phyloP scores from a whole-genome alignment of 129 eudicot species.

The Arctium lappa region DNA sequence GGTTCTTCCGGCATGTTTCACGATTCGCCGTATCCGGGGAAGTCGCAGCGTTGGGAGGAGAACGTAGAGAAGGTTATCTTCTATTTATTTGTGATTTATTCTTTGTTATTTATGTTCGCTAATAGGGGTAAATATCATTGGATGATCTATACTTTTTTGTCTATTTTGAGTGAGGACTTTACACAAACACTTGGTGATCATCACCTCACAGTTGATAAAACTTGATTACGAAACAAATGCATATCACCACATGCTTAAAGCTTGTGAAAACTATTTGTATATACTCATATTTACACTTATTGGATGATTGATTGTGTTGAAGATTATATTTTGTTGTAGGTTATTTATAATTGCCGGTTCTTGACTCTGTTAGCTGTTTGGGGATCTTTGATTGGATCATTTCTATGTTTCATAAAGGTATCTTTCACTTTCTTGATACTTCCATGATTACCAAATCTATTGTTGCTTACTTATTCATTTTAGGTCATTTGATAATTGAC shows the following conservation, averaged over 20 bases:
- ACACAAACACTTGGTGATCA: not conserved
- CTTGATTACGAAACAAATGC: not conserved
- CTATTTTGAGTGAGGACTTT: not conserved
- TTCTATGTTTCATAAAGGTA: slow-evolving; percentile 78
- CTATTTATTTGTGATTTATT: not conserved
- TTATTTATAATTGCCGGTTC: slow-evolving; percentile 63
- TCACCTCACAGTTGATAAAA: not conserved
- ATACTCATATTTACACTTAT: not conserved
- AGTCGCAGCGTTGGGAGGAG: slow-evolving; percentile 46
- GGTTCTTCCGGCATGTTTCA: slow-evolving; percentile 31
- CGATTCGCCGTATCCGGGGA: slow-evolving; percentile 15
- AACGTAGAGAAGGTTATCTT: slow-evolving; percentile 54
- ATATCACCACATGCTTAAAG: not conserved
- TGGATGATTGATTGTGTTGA: not conserved
- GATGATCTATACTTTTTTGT: not conserved
- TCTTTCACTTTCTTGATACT: not conserved
- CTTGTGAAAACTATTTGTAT: not conserved
- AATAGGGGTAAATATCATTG: not conserved
- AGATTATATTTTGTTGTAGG: slow-evolving; percentile 39
- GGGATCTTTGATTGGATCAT: slow-evolving; percentile 77
- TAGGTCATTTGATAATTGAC: not conserved
- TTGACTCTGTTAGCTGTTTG: slow-evolving; percentile 69
- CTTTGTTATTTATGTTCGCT: not conserved
- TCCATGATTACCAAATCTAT: not conserved
- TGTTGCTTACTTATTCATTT: not conserved